Base-by-base conservation (phyloP, 805 yeast genomes). In the Myxozyma mucilagina region DNA sequence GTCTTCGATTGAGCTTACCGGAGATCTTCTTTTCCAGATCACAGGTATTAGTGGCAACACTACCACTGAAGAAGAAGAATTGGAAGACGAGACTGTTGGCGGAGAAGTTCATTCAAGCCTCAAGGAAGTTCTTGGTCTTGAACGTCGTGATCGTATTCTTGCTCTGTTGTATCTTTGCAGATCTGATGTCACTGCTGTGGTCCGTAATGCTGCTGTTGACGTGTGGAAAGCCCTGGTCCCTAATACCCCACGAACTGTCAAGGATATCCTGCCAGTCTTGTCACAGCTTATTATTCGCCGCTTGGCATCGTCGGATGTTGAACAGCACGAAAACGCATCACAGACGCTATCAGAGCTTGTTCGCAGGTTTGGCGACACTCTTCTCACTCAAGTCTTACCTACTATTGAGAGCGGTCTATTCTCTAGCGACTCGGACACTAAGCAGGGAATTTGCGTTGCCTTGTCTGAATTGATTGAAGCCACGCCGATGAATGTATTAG, bases 221-320 rank as follows among this genome's bases (percentile, higher is more conserved):
- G 90, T 94, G 50, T 94, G 99, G 99, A 92, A 92, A 76, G 90
- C 97, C 0, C 79, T 94, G 71, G 97, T 94, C 54, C 89, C 96
- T 51, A 94, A 94, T 73, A 94, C 99, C 24, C 98, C 99, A 47
- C 85, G 89, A 71, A 89, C 97, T 3, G 87, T 94, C 50, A 93
- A 89, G 78, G 97, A 92, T 73, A 90, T 94, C 63, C 75, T 94
- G 64, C 96, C 97, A 35, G 80, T 90, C 4, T 83, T 94, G 66
- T 89, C 94, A 4, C 82, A 82, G 61, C 82, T 90, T 69, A 86
- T 94, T 70, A 90, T 94, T 61, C 83, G 86, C 67, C 83, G 90
- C 70, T 80, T 94, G 73, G 96, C 97, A 0, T 85, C 91, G n/a
- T 72, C 87, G 8, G 92, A 91, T 64, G 88, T 84, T 49, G 82